phyloP scores from a whole-genome alignment of 2,329 filamentous ascomycete species.

The Nothopassalora personata region DNA sequence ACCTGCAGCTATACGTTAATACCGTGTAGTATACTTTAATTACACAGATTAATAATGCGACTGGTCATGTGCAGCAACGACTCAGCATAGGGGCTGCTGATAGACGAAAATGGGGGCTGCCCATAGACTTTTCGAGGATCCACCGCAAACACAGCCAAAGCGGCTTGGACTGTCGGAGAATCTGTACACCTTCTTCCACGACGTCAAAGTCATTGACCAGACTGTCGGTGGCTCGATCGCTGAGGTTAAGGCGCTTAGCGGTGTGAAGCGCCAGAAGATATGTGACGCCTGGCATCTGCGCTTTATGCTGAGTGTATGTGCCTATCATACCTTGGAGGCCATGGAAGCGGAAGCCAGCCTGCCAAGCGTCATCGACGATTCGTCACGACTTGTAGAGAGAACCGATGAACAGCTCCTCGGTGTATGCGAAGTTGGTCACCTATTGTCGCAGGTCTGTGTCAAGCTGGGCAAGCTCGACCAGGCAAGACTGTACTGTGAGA shows the following conservation, averaged over 20 bases:
- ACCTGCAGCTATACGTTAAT: no score
- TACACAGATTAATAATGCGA: no score
- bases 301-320: constrained; percentile 28
- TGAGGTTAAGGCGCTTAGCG: constrained; percentile 8
- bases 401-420: constrained; percentile 4
- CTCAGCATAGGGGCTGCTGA: no score
- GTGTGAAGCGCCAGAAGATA: constrained; percentile 16
- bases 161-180: constrained; percentile 6
- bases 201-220: constrained; percentile 10
- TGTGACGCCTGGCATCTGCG: constrained; percentile 26
- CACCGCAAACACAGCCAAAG: constrained; percentile 4
- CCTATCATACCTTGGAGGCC: constrained; percentile 24
- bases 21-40: no score
- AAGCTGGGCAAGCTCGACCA: constrained; percentile 11
- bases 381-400: neutral
- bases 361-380: constrained; percentile 2
- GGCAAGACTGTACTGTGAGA: constrained; percentile 13
- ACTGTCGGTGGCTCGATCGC: constrained; percentile 2
- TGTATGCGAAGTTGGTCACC: constrained; percentile 14
- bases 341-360: constrained; percentile 23
- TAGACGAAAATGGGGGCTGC: no score
- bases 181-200: constrained; percentile 5
- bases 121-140: no score
- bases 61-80: no score
- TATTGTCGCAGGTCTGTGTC: constrained; percentile 9